Evolutionary conservation across 805 yeast genomes (phyloP), one percentile per base, ranked within the genome.

Genomic region (Dipodascus geniculatus): DNA sequence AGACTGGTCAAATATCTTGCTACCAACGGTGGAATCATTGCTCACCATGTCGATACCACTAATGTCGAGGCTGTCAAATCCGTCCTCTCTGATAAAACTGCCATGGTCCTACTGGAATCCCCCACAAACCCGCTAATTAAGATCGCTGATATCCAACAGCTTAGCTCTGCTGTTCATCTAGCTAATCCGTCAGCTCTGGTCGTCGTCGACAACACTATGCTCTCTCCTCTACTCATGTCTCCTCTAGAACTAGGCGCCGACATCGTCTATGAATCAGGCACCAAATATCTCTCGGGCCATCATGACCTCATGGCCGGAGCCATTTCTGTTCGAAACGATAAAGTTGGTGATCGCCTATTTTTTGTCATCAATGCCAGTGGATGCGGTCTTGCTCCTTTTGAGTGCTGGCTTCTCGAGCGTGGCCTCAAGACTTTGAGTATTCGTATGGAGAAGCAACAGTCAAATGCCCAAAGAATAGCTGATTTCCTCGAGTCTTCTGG

Each of bases 231-330:
- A 57, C 75, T 83, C 63, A 82, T 87, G 82, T 76, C 83, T 22
- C 97, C 98, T 2, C 74, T 90, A 59, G 87, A 86, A 60, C 77
- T 85, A 60, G 95, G 93, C 6, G 91, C 82, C 42, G 97, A 90
- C 65, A 86, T 90, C 54, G 96, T 87, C 54, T 91, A 90, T 67
- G 98, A 90, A 67, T 82, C 91, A 11, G 97, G 95, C 16, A 90
- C 98, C 48, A 90, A 90, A 69, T 90, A 87, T 65, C 74, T 90
- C 60, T 85, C 89, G 63, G 96, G 96, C 4, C 98, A 90, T 67
- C 98, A 90, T 68, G 97, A 91, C 67, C 80, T 90, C 62, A 90
- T 90, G 98, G 96, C 96, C 22, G 98, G 98, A 54, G 81, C 86
- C 16, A 73, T 90, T 55, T 95, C 96, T 22, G 81, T 85, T 23